A percentile compares a stretch with the other conserved stretches of the same genome.
These are phyloP conservation scores for Mortierella sp. DNA, from an alignment of 371 early-diverging fungal species.

Conservation along the genomic window DNA sequence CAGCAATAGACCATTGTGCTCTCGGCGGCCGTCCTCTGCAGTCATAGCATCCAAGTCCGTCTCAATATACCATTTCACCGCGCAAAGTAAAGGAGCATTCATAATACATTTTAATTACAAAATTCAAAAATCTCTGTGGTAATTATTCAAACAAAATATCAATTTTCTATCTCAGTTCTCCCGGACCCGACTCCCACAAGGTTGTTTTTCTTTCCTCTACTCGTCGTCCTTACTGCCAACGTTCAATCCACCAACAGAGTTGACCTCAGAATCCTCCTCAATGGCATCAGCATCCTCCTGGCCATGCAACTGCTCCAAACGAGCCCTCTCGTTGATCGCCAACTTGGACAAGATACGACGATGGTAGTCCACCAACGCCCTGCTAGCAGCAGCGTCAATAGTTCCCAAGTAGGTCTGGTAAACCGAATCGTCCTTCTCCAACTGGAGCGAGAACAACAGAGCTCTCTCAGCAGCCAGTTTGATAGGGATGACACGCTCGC, in stretches of 20 bases:
- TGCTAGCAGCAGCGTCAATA: conserved; percentile 65
- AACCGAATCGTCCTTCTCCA: conserved; percentile 64
- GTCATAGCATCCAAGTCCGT: background rate
- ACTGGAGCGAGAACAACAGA: conserved; percentile 75
- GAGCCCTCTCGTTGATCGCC: conserved; percentile 60
- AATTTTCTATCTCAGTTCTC: background rate
- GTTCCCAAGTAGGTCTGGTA: conserved; percentile 61
- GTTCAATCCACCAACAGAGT: conserved; percentile 58
- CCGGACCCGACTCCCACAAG: background rate
- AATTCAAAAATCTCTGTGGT: background rate
- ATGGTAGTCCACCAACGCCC: conserved; percentile 71
- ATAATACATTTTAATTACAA: background rate
- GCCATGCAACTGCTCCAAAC: conserved; percentile 59
- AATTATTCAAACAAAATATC: background rate
- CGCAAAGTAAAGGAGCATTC: background rate
- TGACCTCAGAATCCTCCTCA: conserved; percentile 63
- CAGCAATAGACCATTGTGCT: conserved; percentile 20
- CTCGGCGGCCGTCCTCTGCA: background rate
- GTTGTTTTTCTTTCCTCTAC: conserved; percentile 3
- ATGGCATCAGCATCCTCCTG: conserved; percentile 58
- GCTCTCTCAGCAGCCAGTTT: conserved; percentile 89
- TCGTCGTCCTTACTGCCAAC: conserved; percentile 45
- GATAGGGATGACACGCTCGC: conserved; percentile 84
- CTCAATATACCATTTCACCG: background rate
- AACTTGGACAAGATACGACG: conserved; percentile 74